Evolutionary conservation across 768 basidiomycete genomes (phyloP).

Genomic region (Mrakia hoshinonis): DNA sequence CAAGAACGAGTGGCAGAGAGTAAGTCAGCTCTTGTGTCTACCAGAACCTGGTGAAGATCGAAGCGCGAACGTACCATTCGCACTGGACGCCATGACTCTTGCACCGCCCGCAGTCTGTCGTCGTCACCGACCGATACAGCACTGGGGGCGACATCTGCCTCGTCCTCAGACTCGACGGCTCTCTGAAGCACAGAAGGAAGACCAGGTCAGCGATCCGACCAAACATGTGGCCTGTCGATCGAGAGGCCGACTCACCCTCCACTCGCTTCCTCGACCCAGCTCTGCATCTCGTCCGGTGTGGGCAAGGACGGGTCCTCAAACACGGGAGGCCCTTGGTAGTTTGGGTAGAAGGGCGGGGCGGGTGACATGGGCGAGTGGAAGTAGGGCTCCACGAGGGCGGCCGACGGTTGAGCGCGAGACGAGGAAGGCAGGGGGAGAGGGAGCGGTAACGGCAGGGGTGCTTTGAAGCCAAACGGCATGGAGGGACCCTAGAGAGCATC

Average conservation of each 20-base stretch:
- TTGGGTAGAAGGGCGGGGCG: slow-evolving; percentile 8
- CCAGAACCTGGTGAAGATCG: background rate
- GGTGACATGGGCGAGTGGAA: slow-evolving; percentile 1
- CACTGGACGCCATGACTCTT: background rate
- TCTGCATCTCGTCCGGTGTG: background rate
- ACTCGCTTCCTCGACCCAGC: background rate
- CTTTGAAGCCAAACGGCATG: background rate
- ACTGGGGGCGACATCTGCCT: slow-evolving; percentile 3
- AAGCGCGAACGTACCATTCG: background rate
- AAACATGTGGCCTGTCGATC: background rate
- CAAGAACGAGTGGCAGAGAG: background rate
- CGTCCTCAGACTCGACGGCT: background rate
- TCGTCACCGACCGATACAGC: background rate
- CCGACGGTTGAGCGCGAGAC: background rate
- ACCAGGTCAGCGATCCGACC: background rate
- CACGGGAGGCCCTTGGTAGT: slow-evolving; percentile 3
- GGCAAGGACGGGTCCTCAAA: background rate
- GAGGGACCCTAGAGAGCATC: background rate
- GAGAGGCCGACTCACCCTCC: background rate
- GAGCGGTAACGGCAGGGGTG: background rate
- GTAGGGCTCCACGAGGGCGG: slow-evolving; percentile 2
- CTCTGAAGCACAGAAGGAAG: background rate
- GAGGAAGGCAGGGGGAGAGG: slow-evolving; percentile 1
- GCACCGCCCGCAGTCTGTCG: slow-evolving; percentile 6
- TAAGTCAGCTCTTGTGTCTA: background rate